Base-by-base conservation (phyloP, 139 green algal species). In the Pycnococcus provasolii region DNA sequence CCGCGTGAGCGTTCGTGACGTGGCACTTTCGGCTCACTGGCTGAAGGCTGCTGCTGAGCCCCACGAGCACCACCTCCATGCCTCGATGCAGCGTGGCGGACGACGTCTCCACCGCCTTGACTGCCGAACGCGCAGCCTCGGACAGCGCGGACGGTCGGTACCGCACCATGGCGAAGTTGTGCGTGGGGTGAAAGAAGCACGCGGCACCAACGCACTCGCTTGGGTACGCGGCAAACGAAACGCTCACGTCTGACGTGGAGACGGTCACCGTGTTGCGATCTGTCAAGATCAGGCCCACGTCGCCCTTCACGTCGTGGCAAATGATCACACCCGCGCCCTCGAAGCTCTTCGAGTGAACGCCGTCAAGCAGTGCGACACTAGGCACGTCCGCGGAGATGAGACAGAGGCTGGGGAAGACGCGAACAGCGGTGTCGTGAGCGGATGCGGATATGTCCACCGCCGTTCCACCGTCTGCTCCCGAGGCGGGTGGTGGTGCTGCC, bases 251-350 rank as follows among this genome's bases (percentile, higher is more conserved):
- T 47, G 80, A 86, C 0, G 81, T 69, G 2, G 78, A 83, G 2
- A 96, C 80, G 4, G 77, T 51, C 2, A 94, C 79, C 0, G 89
- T 96, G 83, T 95, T 96, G 67, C 89, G 79, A 77, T 96, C 89
- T 40, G 90, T 80, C 59, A 92, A 67, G 52, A 92, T 77, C 60
- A 94, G 73, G 0, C 87, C 85, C 47, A 81, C 52, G 11, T 51
- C 39, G 11, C 15, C 41, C 11, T 46, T n/a, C 45, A 37, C 42
- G 55, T 71, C 60, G 42, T 72, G 53, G 45, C 74, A 59, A 7
- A 79, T 51, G 42, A 79, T 54, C 45, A 73, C 11, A 9, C 54
- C 73, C 57, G 54, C 73, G 45, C 74, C 74, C 1, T 63, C 64
- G 47, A 81, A 81, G 39, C 54, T 66, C 67, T 79, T 66, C 42